Conservation (phyloP, 1,139 yeast genomes). For the Sporopachydermia cereana region DNA sequence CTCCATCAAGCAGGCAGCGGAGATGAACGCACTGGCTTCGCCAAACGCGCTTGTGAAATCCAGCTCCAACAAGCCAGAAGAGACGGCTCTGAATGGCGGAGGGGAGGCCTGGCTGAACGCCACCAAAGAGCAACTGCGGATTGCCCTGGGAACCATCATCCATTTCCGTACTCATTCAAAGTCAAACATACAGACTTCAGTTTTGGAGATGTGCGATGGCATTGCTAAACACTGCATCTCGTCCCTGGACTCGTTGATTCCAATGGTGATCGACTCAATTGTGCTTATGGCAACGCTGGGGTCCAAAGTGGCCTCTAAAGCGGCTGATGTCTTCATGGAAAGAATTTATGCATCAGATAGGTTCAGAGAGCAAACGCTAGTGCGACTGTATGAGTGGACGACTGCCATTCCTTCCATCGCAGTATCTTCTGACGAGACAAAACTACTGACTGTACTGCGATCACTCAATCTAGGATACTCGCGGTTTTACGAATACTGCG, state of each 20-base stretch:
- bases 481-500: no score
- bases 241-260: slow-evolving; percentile 26
- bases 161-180: slow-evolving; percentile 19
- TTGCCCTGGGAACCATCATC: slow-evolving; percentile 18
- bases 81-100: slow-evolving; percentile 19
- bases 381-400: neutral
- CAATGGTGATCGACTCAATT: slow-evolving; percentile 22
- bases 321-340: neutral
- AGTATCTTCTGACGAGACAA: neutral
- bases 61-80: neutral
- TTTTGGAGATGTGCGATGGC: slow-evolving; percentile 22
- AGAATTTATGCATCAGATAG: neutral
- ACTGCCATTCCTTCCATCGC: neutral
- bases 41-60: neutral
- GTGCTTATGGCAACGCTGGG: slow-evolving; percentile 14
- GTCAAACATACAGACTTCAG: slow-evolving; percentile 22
- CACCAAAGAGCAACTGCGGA: slow-evolving; percentile 46
- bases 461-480: no score
- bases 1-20: neutral
- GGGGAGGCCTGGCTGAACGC: slow-evolving; percentile 52
- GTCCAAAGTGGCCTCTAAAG: neutral
- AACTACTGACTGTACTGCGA: no score
- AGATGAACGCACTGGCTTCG: neutral
- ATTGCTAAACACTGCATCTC: slow-evolving; percentile 22
- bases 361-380: neutral